Percentiles rank a stretch among this genome's conserved stretches.
These are phyloP conservation scores for Fusarium goolgardi DNA, from an alignment of 2,329 filamentous ascomycete genomes.

Conservation along the genomic window DNA sequence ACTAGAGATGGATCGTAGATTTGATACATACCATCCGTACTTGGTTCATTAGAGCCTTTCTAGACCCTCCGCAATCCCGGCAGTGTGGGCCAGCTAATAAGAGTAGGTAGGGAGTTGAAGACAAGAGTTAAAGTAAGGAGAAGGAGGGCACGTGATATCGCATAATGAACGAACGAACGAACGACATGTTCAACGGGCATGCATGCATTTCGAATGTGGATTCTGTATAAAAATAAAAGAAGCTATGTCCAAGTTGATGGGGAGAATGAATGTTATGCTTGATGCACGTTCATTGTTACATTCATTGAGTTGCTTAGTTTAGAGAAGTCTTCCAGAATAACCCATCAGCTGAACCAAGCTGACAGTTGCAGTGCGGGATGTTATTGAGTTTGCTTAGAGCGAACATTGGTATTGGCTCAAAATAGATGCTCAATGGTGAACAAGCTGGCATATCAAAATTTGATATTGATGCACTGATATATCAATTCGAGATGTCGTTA, in stretches of 20 bases:
- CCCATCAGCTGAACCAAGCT: background rate
- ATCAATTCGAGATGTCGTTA: conserved; percentile 2
- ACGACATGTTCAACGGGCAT: background rate
- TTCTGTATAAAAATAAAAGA: background rate
- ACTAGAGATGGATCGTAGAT: conserved; percentile 36
- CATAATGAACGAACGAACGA: background rate
- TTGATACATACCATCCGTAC: conserved; percentile 3
- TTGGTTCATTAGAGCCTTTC: conserved; percentile 24
- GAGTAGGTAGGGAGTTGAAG: conserved; percentile 8
- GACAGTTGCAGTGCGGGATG: background rate
- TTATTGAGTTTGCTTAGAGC: background rate
- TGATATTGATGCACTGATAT: conserved; percentile 2
- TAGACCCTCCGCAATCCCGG: conserved; percentile 13
- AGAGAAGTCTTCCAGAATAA: background rate
- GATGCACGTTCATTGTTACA: background rate
- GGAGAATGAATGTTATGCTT: conserved; percentile 1
- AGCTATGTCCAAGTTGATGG: background rate
- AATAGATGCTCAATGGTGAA: background rate
- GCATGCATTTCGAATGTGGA: conserved; percentile 1
- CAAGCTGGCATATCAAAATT: background rate
- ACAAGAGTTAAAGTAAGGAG: conserved; percentile 20
- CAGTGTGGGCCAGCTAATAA: conserved; percentile 29
- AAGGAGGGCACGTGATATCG: background rate
- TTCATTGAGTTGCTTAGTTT: background rate
- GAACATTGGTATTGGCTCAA: background rate